phyloP scores from a whole-genome alignment of 495 filamentous ascomycete genomes.

The Tuber microsphaerosporum region DNA sequence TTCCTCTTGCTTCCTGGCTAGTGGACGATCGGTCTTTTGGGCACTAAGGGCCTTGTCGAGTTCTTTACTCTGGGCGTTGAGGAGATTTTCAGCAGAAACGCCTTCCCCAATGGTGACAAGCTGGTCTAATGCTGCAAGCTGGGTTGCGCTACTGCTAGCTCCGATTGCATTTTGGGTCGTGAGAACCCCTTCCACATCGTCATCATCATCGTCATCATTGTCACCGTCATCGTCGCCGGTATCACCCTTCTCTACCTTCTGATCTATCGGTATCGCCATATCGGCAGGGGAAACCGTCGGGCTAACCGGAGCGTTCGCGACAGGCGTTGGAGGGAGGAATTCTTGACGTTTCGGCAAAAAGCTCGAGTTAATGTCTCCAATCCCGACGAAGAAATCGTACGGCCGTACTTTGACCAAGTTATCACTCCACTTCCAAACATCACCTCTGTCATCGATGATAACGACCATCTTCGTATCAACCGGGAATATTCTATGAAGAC shows the following conservation, averaged over 20 bases:
- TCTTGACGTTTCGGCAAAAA: constrained; percentile 88
- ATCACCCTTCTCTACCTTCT: constrained; percentile 40
- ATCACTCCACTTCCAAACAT: constrained; percentile 93
- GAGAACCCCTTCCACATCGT: constrained; percentile 37
- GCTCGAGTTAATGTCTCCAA: constrained; percentile 97
- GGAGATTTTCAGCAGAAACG: constrained; percentile 57
- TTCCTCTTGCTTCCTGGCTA: constrained; percentile 79
- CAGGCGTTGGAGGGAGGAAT: constrained; percentile 47
- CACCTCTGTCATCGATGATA: constrained; percentile 94
- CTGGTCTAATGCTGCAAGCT: constrained; percentile 60
- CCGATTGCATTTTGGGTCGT: constrained; percentile 22
- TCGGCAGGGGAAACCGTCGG: constrained; percentile 12
- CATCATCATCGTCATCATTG: constrained; percentile 27
- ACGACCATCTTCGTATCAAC: constrained; percentile 98
- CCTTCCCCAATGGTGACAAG: constrained; percentile 68
- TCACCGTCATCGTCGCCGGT: constrained; percentile 39
- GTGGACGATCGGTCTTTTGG: constrained; percentile 77
- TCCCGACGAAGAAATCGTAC: constrained; percentile 96
- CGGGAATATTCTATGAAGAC: constrained; percentile 82
- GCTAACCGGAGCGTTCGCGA: constrained; percentile 29
- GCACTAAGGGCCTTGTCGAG: constrained; percentile 79
- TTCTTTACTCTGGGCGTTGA: constrained; percentile 68
- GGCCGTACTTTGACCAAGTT: constrained; percentile 92
- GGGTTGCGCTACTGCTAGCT: constrained; percentile 29
- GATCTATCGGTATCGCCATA: constrained; percentile 19